These are phyloP conservation scores for Podospora comata DNA, from an alignment of 495 filamentous ascomycete species.

Conservation along the genomic window DNA sequence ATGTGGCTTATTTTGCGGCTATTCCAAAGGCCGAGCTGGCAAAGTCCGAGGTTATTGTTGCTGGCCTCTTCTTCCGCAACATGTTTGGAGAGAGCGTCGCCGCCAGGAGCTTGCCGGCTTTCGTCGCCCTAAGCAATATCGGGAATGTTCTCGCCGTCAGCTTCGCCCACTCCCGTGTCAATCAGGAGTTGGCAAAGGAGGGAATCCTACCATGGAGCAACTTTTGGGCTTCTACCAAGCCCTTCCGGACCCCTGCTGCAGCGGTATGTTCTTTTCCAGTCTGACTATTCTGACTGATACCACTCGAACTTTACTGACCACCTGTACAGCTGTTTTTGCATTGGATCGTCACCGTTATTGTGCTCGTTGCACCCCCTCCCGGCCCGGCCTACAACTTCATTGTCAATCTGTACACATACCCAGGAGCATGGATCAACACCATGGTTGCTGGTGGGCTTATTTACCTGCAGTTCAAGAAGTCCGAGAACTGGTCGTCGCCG, in stretches of 20 bases:
- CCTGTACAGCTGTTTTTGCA: constrained; percentile 44
- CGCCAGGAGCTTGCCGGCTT: constrained; percentile 51
- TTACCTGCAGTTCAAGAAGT: constrained; percentile 43
- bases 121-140: constrained; percentile 60
- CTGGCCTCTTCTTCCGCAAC: constrained; percentile 48
- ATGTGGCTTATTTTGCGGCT: constrained; percentile 59
- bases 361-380: constrained; percentile 49
- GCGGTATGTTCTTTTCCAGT: constrained; percentile 31
- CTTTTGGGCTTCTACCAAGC: constrained; percentile 43
- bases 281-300: neutral
- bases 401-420: constrained; percentile 53
- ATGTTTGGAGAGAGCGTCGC: constrained; percentile 42
- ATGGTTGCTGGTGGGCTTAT: constrained; percentile 50
- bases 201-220: constrained; percentile 61
- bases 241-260: constrained; percentile 40
- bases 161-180: constrained; percentile 58
- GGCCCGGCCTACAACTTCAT: constrained; percentile 47
- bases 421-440: constrained; percentile 51
- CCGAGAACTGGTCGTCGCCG: constrained; percentile 44
- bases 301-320: neutral
- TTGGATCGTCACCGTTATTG: constrained; percentile 49
- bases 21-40: constrained; percentile 49
- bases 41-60: constrained; percentile 46
- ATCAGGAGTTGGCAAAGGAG: constrained; percentile 66
- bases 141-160: constrained; percentile 54